Conservation (phyloP, 768 basidiomycete species). For the Amanita muscaria region DNA sequence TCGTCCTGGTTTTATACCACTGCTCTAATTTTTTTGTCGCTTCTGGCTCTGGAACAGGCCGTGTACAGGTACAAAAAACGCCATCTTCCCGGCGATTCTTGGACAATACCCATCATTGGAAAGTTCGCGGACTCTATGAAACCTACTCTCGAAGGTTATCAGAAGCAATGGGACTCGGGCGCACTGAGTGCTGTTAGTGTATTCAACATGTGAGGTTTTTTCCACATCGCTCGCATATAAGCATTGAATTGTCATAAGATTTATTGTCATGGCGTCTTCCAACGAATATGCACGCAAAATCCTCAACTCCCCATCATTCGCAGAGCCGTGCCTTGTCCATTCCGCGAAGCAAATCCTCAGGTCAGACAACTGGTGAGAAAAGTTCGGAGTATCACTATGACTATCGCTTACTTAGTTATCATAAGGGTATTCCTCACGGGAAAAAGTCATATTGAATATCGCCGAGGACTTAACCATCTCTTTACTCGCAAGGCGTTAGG, state of each 20-base stretch:
- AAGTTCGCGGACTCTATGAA: constrained; percentile 90
- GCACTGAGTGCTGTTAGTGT: constrained; percentile 86
- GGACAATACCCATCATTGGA: constrained; percentile 98
- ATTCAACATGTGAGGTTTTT: constrained; percentile 81
- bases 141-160: constrained; percentile 89
- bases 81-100: constrained; percentile 75
- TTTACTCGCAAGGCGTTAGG: constrained; percentile 93
- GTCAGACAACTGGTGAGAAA: constrained; percentile 74
- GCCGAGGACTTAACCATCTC: constrained; percentile 79
- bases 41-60: constrained; percentile 81
- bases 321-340: constrained; percentile 91
- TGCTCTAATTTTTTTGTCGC: constrained; percentile 54
- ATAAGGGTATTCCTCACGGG: constrained; percentile 95
- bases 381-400: neutral
- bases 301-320: constrained; percentile 84
- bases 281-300: constrained; percentile 93
- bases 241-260: constrained; percentile 39
- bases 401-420: constrained; percentile 5
- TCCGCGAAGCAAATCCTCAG: constrained; percentile 83
- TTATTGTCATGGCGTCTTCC: constrained; percentile 96
- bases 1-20: constrained; percentile 61
- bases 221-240: neutral
- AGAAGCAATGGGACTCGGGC: constrained; percentile 86
- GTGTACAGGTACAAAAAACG: constrained; percentile 87
- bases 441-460: constrained; percentile 88